Evolutionary conservation across 192 early-diverging fungal genomes (phyloP).

Genomic region (Pilobolus umbonatus): DNA sequence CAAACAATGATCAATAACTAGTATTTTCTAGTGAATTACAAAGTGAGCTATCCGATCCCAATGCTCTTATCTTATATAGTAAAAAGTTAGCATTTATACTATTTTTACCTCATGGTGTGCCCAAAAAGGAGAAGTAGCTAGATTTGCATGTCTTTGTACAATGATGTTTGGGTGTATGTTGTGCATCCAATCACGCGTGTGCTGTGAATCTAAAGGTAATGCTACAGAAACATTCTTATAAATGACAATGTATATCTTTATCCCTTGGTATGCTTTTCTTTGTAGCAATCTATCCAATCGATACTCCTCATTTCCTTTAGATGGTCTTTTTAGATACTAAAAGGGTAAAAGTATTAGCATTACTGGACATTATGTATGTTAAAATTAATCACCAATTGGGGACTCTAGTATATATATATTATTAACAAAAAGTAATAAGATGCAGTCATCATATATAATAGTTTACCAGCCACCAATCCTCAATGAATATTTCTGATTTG

Average conservation of each 20-base stretch:
- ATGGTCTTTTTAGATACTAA: slow-evolving; percentile 70
- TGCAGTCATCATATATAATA: background rate
- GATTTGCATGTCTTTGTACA: slow-evolving; percentile 84
- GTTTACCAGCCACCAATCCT: slow-evolving; percentile 80
- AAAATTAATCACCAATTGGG: slow-evolving; percentile 20
- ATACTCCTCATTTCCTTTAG: slow-evolving; percentile 69
- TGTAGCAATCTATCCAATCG: slow-evolving; percentile 70
- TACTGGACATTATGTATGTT: background rate
- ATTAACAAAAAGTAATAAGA: background rate
- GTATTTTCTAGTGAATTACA: slow-evolving; percentile 58
- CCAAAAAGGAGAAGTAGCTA: slow-evolving; percentile 70
- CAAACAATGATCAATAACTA: slow-evolving; percentile 72
- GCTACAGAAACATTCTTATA: slow-evolving; percentile 80
- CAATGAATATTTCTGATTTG: slow-evolving; percentile 68
- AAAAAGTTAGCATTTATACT: too few species aligned
- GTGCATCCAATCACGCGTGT: slow-evolving; percentile 69
- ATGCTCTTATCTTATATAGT: background rate
- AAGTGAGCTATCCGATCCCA: background rate
- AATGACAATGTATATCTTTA: slow-evolving; percentile 77
- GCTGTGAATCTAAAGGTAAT: slow-evolving; percentile 63
- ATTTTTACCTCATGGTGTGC: slow-evolving; percentile 65
- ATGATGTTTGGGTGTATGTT: slow-evolving; percentile 69
- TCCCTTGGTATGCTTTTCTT: slow-evolving; percentile 76
- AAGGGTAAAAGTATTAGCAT: background rate
- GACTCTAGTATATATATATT: background rate